Evolutionary conservation across 768 basidiomycete genomes (phyloP).

Genomic region (Tremella mesenterica): DNA sequence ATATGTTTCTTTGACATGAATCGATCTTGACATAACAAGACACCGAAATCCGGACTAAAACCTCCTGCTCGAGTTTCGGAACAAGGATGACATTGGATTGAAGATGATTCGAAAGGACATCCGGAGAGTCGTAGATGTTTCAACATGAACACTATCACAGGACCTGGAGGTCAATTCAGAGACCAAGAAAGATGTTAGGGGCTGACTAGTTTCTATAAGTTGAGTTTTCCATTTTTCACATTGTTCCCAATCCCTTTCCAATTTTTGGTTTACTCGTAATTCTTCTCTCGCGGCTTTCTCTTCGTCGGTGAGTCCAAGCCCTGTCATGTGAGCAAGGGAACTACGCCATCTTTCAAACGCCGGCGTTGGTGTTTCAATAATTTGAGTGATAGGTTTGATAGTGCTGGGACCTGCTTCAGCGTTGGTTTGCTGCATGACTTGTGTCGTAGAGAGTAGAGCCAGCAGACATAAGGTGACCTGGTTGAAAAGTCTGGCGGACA

Average conservation of each 20-base stretch:
- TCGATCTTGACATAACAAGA: conserved; percentile 76
- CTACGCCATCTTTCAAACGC: conserved; percentile 53
- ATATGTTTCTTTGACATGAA: conserved; percentile 74
- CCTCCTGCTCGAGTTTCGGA: conserved; percentile 66
- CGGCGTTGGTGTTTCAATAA: conserved; percentile 5
- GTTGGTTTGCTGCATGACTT: background rate
- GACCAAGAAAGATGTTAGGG: background rate
- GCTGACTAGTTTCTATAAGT: conserved; percentile 61
- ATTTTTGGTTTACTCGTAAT: conserved; percentile 41
- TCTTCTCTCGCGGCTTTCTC: conserved; percentile 42
- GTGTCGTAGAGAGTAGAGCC: no score
- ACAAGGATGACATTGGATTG: conserved; percentile 80
- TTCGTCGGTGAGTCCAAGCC: conserved; percentile 50
- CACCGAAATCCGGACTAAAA: conserved; percentile 64
- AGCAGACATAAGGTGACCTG: no score
- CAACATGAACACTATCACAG: conserved; percentile 79
- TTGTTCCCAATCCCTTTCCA: conserved; percentile 45
- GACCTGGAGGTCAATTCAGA: conserved; percentile 51
- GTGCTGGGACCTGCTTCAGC: conserved; percentile 12
- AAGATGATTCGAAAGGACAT: conserved; percentile 59
- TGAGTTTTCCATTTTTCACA: conserved; percentile 67
- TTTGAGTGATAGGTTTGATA: background rate
- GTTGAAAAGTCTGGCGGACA: no score
- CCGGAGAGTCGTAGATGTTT: conserved; percentile 74
- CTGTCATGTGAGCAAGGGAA: conserved; percentile 51